Base-by-base conservation (phyloP, 192 early-diverging fungal species). In the Linnemannia hyalina region DNA sequence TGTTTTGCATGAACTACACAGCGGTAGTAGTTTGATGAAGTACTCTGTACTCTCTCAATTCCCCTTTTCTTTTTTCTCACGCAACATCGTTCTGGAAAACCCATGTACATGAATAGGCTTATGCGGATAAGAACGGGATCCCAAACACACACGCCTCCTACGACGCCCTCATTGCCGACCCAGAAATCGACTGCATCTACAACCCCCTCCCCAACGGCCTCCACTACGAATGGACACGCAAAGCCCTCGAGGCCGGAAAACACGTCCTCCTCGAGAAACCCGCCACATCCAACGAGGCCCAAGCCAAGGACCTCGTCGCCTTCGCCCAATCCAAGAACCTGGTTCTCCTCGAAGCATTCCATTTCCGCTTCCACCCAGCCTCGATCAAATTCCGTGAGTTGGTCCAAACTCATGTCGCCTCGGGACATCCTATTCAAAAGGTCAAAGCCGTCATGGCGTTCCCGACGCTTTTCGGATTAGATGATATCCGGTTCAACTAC, bases 181-280 rank as follows among this genome's bases (percentile, higher is more conserved):
- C 89, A 41, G 73, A 68, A 29, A 84, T 93, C 42, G 92, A 93
- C 46, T 90, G 85, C 23, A 90, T 93, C 18, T 93, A 93, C 79
- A 93, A 92, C 73, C 91, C 91, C 29, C 54, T 89, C 4, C 92
- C 93, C 7, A 92, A 92, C 52, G 81, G 85, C 15, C 81, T 92
- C 20, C 93, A 93, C 72, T 87, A 76, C 41, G 76, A 88, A 68
- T 90, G 89, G 90, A 75, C 91, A 9, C 70, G 88, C 44, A 83
- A 88, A 49, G 90, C 91, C 10, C 85, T 92, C 35, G 74, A 77
- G 11, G 89, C 90, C 18, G 90, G 91, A 11, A 95, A 95, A 63
- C 92, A 94, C 71, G 85, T 95, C 32, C 86, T 95, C 15, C 79
- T 89, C 15, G 80, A 91, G 71, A 91, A 91, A 70, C 88, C 90